Percentiles rank a stretch among this genome's conserved stretches.
phyloP scores from a whole-genome alignment of 768 basidiomycete species.

The Roridomyces roridus region DNA sequence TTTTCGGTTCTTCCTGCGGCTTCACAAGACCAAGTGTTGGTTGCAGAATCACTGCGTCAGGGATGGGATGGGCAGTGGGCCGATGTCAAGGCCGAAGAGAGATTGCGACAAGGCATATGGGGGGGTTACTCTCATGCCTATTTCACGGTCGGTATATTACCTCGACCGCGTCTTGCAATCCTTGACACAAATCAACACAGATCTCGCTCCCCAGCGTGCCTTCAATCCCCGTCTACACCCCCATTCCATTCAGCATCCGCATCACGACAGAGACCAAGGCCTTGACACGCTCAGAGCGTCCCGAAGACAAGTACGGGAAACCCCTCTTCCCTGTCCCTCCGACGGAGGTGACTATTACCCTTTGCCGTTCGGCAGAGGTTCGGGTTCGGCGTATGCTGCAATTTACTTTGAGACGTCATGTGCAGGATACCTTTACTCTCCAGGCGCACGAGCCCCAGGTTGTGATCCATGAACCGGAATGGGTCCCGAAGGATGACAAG shows the following conservation, averaged over 20 bases:
- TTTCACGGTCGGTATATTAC: not conserved
- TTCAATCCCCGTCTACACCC: constrained; percentile 5
- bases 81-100: not conserved
- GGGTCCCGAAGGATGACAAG: constrained; percentile 11
- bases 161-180: too few relatives aligned
- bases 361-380: not conserved
- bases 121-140: constrained; percentile 7
- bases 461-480: constrained; percentile 4
- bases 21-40: not conserved
- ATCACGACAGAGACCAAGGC: constrained; percentile 7
- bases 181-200: too few relatives aligned
- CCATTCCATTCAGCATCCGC: constrained; percentile 10
- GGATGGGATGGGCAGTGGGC: constrained; percentile 6
- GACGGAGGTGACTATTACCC: not conserved
- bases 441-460: not conserved
- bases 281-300: not conserved
- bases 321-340: constrained; percentile 14
- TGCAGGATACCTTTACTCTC: not conserved
- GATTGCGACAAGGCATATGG: constrained; percentile 8
- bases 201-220: not conserved
- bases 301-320: constrained; percentile 9
- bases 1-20: constrained; percentile 10
- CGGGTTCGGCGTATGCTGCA: not conserved
- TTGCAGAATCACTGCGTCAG: constrained; percentile 4
- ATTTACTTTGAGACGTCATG: not conserved